Base-by-base conservation (phyloP, 2,329 filamentous ascomycete genomes). In the Aspergillus candidus region DNA sequence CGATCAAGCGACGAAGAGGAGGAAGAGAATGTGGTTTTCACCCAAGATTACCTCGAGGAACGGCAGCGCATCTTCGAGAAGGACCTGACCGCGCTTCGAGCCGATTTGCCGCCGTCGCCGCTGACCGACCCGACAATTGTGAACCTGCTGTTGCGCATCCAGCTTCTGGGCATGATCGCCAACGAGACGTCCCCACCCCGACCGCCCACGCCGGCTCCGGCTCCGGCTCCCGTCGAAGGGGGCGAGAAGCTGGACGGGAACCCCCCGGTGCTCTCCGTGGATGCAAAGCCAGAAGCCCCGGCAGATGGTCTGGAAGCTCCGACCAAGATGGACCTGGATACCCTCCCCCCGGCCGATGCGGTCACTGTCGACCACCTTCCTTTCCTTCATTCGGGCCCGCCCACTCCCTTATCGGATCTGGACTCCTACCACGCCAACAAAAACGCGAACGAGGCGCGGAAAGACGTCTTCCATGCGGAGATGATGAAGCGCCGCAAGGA, bases 31-130 rank as follows among this genome's bases (percentile, higher is more conserved):
- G 60, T 60, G 2, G 62, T 70, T 30, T 68, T 74, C 34, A 72
- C 69, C 10, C 69, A 74, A 38, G 71, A 73, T 35, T 72, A 74
- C 47, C 61, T 72, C 32, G 67, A 69, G 18, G 66, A 70, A 50
- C 63, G 69, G 12, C 72, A 72, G 49, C 60, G 59, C 32, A 64
- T 65, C 7, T 72, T 72, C 37, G 67, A 72, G 48, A 68, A 65
- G 44, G 68, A 73, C 40, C 69, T 73, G 61, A 56, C 66, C 38
- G 50, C 60, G 4, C 59, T 74, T 15, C 61, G 66, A 40, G 61
- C 66, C 6, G 67, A 70, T 50, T 59, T 72, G 43, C 72, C 72
- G 15, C 62, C 58, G 4, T 54, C 69, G 2, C 62, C 66, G 7
- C 56, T 73, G 33, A 61, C 71, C 44, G 69, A 74, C 48, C 62